Percentiles rank a stretch among this genome's conserved stretches.
These are phyloP conservation scores for Spathaspora jeffriesii DNA, from an alignment of 1,139 yeast species.

Conservation along the genomic window DNA sequence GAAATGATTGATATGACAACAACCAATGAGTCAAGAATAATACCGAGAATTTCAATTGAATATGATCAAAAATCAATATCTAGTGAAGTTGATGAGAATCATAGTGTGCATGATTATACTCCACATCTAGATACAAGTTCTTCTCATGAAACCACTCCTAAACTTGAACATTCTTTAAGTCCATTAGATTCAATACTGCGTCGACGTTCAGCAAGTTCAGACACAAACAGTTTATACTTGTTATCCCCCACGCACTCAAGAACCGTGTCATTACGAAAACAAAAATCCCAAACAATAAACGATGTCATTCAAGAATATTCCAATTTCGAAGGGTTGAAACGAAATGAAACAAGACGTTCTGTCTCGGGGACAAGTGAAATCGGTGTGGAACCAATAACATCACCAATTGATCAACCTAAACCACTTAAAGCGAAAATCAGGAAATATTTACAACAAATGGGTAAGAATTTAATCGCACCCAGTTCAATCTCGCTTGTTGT, in stretches of 20 bases:
- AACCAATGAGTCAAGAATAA: not conserved
- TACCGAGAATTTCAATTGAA: not conserved
- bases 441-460: constrained; percentile 14
- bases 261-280: constrained; percentile 37
- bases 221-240: constrained; percentile 1
- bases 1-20: not conserved
- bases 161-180: not conserved
- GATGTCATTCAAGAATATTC: constrained; percentile 67
- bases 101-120: not conserved
- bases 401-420: constrained; percentile 4
- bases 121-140: not conserved
- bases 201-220: constrained; percentile 8
- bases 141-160: not conserved
- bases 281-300: constrained; percentile 51
- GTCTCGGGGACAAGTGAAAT: constrained; percentile 11
- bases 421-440: constrained; percentile 8
- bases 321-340: constrained; percentile 40
- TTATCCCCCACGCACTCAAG: constrained; percentile 22
- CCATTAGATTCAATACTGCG: constrained; percentile 7
- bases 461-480: constrained; percentile 68
- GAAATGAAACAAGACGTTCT: constrained; percentile 12
- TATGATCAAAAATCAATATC: not conserved
- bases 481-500: constrained; percentile 65
- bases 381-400: constrained; percentile 9
- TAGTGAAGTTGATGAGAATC: not conserved